phyloP scores from a whole-genome alignment of 495 filamentous ascomycete genomes.

The Lindgomyces ingoldianus region DNA sequence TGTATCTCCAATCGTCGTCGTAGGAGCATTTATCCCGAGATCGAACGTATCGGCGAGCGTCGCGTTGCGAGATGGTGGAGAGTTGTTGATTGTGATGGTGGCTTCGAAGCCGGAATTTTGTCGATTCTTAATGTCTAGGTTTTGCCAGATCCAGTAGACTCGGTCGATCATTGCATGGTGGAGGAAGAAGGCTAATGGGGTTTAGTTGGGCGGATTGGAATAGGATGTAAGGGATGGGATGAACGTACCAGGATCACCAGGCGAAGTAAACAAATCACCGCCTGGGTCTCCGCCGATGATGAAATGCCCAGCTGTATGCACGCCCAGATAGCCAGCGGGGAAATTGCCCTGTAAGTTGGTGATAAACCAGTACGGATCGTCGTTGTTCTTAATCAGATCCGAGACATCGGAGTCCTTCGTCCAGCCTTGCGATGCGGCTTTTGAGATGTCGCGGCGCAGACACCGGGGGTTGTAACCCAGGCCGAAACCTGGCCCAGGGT shows the following conservation, averaged over 20 bases:
- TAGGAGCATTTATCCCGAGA: constrained; percentile 47
- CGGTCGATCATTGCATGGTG: constrained; percentile 73
- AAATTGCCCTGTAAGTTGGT: constrained; percentile 55
- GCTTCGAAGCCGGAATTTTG: constrained; percentile 49
- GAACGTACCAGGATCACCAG: constrained; percentile 59
- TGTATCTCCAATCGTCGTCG: constrained; percentile 49
- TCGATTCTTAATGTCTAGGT: constrained; percentile 52
- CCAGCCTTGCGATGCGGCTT: constrained; percentile 49
- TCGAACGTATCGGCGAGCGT: constrained; percentile 52
- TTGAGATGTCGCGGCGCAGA: constrained; percentile 64
- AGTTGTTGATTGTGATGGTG: constrained; percentile 60
- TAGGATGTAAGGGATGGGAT: neutral
- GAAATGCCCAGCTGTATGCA: constrained; percentile 67
- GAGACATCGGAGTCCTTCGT: constrained; percentile 55
- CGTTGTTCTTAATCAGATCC: constrained; percentile 49
- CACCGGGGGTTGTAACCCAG: constrained; percentile 63
- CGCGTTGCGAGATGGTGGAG: constrained; percentile 51
- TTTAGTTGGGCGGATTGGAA: neutral
- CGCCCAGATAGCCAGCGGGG: constrained; percentile 52
- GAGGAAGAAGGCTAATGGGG: constrained; percentile 60
- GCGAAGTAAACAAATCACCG: constrained; percentile 60
- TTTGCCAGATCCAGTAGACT: constrained; percentile 72
- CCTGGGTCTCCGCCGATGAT: constrained; percentile 62
- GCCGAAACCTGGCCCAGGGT: constrained; percentile 25
- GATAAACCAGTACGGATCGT: constrained; percentile 55